Conservation (phyloP, 805 yeast genomes). For the Yamadazyma phyllophila region DNA sequence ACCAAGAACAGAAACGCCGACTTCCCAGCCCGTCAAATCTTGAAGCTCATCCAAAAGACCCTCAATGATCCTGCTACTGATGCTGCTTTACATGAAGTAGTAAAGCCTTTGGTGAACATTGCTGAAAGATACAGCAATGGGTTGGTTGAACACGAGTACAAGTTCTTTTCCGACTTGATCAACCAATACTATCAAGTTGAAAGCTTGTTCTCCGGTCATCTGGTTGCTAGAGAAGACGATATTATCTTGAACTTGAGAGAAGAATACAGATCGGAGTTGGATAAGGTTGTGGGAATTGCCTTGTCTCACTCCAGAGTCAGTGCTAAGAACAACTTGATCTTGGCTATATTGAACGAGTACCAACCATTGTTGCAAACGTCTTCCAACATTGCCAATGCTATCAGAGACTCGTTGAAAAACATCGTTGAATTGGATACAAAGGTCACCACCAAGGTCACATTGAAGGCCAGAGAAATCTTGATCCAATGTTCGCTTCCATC, state of each 20-base stretch:
- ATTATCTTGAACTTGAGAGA: constrained; percentile 86
- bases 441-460: constrained; percentile 87
- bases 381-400: constrained; percentile 62
- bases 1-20: constrained; percentile 64
- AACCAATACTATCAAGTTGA: constrained; percentile 77
- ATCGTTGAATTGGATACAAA: constrained; percentile 89
- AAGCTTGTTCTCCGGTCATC: constrained; percentile 70
- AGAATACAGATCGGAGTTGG: constrained; percentile 72
- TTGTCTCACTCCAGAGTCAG: constrained; percentile 92
- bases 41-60: constrained; percentile 67
- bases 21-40: constrained; percentile 88
- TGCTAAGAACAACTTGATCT: constrained; percentile 84
- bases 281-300: constrained; percentile 66
- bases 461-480: constrained; percentile 93
- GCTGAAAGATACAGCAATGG: constrained; percentile 73
- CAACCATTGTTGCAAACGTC: constrained; percentile 75
- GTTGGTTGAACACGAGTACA: constrained; percentile 77
- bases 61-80: constrained; percentile 44
- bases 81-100: constrained; percentile 46
- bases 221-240: constrained; percentile 85
- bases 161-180: constrained; percentile 66
- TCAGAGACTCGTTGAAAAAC: constrained; percentile 70
- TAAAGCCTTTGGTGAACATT: constrained; percentile 72
- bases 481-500: constrained; percentile 98
- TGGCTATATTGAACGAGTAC: constrained; percentile 81